These are phyloP conservation scores for Gyromitra esculenta DNA, from an alignment of 2,329 filamentous ascomycete genomes.

Conservation along the genomic window DNA sequence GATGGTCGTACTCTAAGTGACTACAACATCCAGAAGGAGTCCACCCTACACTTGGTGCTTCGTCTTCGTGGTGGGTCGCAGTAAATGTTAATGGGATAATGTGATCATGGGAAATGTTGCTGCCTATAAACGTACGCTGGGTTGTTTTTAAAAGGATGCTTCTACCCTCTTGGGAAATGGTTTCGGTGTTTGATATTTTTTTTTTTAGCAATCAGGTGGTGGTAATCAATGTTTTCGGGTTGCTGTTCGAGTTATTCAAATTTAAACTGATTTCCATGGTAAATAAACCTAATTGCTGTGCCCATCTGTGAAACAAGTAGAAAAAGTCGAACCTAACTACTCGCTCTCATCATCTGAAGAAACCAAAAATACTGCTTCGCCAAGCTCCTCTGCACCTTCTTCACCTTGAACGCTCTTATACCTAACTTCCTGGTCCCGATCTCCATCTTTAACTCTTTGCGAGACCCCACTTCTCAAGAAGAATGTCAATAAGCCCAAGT, in stretches of 20 bases:
- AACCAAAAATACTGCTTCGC: neutral
- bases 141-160: conserved; percentile 28
- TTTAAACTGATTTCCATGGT: neutral
- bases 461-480: conserved; percentile 59
- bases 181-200: conserved; percentile 45
- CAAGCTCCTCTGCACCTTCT: conserved; percentile 8
- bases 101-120: conserved; percentile 37
- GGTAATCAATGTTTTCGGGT: conserved; percentile 25
- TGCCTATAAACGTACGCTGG: conserved; percentile 17
- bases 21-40: conserved; percentile 99
- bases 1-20: conserved; percentile 90
- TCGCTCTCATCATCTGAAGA: conserved; percentile 31
- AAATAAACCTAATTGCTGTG: neutral
- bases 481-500: conserved; percentile 67
- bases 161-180: conserved; percentile 37
- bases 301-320: neutral
- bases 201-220: conserved; percentile 27
- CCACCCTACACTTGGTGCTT: conserved; percentile 96
- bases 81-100: conserved; percentile 39
- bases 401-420: conserved; percentile 15
- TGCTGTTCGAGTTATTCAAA: conserved; percentile 26
- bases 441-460: conserved; percentile 25
- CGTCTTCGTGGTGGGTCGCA: conserved; percentile 86
- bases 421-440: conserved; percentile 19
- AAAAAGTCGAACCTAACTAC: neutral